Evolutionary conservation across 495 filamentous ascomycete species (phyloP).

Genomic region (Daldinia bambusicola): DNA sequence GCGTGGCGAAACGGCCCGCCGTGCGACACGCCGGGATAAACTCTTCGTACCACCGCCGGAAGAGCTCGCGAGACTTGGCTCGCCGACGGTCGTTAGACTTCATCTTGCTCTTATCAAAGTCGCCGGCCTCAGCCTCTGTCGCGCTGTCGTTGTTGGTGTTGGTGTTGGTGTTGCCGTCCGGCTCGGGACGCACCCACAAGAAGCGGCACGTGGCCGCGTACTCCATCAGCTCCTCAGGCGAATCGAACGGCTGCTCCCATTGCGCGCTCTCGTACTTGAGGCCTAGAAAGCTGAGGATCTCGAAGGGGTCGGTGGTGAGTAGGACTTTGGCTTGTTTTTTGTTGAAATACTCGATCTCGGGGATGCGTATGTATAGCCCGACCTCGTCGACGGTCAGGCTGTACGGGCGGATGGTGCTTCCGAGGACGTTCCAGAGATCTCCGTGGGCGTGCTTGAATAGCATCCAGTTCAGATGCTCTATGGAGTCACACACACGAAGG

Average conservation of each 20-base stretch:
- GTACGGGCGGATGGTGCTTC: slow-evolving; percentile 66
- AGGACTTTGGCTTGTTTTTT: slow-evolving; percentile 65
- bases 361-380: slow-evolving; percentile 68
- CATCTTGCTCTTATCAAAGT: slow-evolving; percentile 49
- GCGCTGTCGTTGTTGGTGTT: background rate
- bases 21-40: slow-evolving; percentile 59
- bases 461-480: slow-evolving; percentile 64
- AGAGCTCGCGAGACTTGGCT: slow-evolving; percentile 59
- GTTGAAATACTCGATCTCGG: slow-evolving; percentile 67
- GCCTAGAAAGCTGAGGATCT: slow-evolving; percentile 68
- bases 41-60: slow-evolving; percentile 63
- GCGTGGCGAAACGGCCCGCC: slow-evolving; percentile 41
- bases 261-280: slow-evolving; percentile 53
- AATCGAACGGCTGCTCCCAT: slow-evolving; percentile 60
- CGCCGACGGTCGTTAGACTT: slow-evolving; percentile 64
- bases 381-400: slow-evolving; percentile 70
- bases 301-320: slow-evolving; percentile 63
- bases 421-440: slow-evolving; percentile 74
- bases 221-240: slow-evolving; percentile 64
- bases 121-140: slow-evolving; percentile 28
- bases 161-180: background rate
- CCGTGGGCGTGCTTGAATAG: slow-evolving; percentile 71
- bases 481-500: slow-evolving; percentile 60
- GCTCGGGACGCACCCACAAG: slow-evolving; percentile 54
- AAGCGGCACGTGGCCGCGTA: slow-evolving; percentile 63